These are phyloP conservation scores for Orbilia ellipsospora DNA, from an alignment of 2,329 filamentous ascomycete species.

Conservation along the genomic window DNA sequence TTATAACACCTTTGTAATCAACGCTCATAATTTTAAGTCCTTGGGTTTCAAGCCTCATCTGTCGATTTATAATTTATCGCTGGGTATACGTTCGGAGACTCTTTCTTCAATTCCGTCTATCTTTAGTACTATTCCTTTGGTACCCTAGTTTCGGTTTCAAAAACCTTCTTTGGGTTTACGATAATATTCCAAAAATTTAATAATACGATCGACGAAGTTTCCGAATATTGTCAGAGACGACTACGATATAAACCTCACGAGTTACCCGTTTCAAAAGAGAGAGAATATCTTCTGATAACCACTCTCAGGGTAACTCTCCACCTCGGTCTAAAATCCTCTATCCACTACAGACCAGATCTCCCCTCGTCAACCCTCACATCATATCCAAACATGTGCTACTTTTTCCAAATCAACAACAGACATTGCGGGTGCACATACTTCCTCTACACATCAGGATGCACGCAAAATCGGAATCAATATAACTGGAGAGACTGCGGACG, in stretches of 20 bases:
- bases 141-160: too few species aligned
- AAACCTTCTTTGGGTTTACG: too few species aligned
- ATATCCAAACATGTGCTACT: slow-evolving; percentile 45
- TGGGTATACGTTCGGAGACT: neutral
- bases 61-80: neutral
- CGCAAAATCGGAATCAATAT: slow-evolving; percentile 42
- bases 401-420: slow-evolving; percentile 50
- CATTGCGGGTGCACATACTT: slow-evolving; percentile 52
- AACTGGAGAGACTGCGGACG: slow-evolving; percentile 52
- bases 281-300: too few species aligned
- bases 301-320: neutral
- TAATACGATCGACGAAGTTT: slow-evolving; percentile 3
- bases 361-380: neutral
- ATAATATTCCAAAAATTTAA: neutral
- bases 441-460: slow-evolving; percentile 47
- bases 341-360: too few species aligned
- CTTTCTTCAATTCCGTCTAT: neutral
- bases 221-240: slow-evolving; percentile 27
- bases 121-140: too few species aligned
- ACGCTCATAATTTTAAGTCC: slow-evolving; percentile 30
- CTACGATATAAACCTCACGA: slow-evolving; percentile 1
- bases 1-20: slow-evolving; percentile 48
- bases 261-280: too few species aligned
- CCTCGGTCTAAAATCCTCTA: too few species aligned
- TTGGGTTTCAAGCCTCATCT: neutral